Conservation (phyloP, 495 filamentous ascomycete genomes). For the Copromyces sp. region DNA sequence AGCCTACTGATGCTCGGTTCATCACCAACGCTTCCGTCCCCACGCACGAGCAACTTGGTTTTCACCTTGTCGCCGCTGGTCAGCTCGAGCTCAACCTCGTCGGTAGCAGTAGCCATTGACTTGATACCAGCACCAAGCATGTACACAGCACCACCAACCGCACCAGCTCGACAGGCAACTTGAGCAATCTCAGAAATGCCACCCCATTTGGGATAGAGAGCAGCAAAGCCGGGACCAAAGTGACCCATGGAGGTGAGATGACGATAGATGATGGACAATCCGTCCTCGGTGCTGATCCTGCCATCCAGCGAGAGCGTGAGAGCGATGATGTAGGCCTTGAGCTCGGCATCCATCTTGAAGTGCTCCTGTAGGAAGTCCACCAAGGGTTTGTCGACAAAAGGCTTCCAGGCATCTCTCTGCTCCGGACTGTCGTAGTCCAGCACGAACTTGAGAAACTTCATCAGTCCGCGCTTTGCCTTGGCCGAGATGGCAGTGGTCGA, state of each 20-base stretch:
- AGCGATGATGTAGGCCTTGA: conserved; percentile 65
- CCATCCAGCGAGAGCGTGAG: conserved; percentile 63
- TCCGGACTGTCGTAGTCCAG: conserved; percentile 47
- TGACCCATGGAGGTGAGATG: conserved; percentile 81
- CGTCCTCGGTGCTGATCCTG: conserved; percentile 46
- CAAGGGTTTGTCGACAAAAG: conserved; percentile 39
- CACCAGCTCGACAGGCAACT: conserved; percentile 82
- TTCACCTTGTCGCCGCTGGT: conserved; percentile 50
- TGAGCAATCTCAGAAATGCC: conserved; percentile 87
- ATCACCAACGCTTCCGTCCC: conserved; percentile 18
- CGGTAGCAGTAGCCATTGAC: conserved; percentile 13
- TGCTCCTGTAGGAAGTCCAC: conserved; percentile 52
- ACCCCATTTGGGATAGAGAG: conserved; percentile 84
- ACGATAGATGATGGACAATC: conserved; percentile 59
- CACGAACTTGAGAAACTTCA: conserved; percentile 81
- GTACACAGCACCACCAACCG: conserved; percentile 86
- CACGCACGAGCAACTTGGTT: conserved; percentile 44
- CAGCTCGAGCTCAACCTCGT: conserved; percentile 40
- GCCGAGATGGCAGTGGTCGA: conserved; percentile 58
- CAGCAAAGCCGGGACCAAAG: conserved; percentile 78
- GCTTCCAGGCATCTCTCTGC: conserved; percentile 31
- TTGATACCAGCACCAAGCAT: conserved; percentile 63
- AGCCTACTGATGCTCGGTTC: conserved; percentile 26
- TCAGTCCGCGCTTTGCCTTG: conserved; percentile 68
- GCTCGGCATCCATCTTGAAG: conserved; percentile 60